Evolutionary conservation across 1,284 basidiomycete species (phyloP).

Genomic region (Mycena citricolor): DNA sequence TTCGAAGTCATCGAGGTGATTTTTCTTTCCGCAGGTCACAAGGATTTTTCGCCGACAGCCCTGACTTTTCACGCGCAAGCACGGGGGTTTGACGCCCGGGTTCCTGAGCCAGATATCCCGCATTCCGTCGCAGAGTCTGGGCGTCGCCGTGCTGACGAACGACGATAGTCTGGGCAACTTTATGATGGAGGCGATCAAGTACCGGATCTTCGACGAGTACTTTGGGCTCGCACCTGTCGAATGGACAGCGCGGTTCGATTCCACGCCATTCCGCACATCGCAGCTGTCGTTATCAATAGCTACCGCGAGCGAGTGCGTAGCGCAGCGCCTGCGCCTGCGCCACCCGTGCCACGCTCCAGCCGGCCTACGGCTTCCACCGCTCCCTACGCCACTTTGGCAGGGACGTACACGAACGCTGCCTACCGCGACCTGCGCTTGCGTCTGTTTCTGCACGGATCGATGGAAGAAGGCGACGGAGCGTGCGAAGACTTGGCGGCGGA

Average conservation of each 20-base stretch:
- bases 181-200: slow-evolving; percentile 24
- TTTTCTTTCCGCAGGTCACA: not conserved
- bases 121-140: slow-evolving; percentile 25
- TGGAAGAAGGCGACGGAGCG: not conserved
- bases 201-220: slow-evolving; percentile 24
- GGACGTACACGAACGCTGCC: slow-evolving; percentile 5
- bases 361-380: slow-evolving; percentile 1
- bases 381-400: slow-evolving; percentile 11
- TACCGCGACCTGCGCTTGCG: slow-evolving; percentile 10
- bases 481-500: not conserved
- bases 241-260: slow-evolving; percentile 25
- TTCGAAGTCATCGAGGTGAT: slow-evolving; percentile 18
- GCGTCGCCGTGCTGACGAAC: slow-evolving; percentile 27
- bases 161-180: slow-evolving; percentile 22
- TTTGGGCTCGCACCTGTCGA: slow-evolving; percentile 24
- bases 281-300: slow-evolving; percentile 6
- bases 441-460: slow-evolving; percentile 4
- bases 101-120: slow-evolving; percentile 25
- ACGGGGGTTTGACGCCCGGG: slow-evolving; percentile 20
- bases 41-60: slow-evolving; percentile 7
- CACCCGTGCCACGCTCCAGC: too few species aligned
- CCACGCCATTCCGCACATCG: not conserved
- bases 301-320: slow-evolving; percentile 5
- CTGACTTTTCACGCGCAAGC: too few species aligned
- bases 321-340: too few species aligned